Conservation (phyloP, 2,329 filamentous ascomycete genomes). For the Botrytis fragariae region DNA sequence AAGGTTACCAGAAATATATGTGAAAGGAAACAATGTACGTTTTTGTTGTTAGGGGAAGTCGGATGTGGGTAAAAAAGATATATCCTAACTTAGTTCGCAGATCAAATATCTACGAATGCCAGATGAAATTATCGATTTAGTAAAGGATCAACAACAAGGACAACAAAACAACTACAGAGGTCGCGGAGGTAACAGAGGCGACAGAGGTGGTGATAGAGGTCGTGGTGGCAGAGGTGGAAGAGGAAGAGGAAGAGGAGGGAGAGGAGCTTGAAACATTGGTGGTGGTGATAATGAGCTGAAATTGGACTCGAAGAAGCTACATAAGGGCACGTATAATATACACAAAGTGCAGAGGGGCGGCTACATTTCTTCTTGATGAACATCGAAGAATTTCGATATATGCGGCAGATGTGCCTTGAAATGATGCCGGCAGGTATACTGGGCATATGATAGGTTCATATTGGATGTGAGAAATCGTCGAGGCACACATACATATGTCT, state of each 20-base stretch:
- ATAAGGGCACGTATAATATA: background rate
- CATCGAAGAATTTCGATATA: background rate
- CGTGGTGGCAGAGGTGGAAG: conserved; percentile 34
- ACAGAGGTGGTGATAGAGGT: conserved; percentile 44
- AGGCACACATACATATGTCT: background rate
- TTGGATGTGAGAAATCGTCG: background rate
- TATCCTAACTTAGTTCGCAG: conserved; percentile 40
- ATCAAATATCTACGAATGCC: conserved; percentile 98
- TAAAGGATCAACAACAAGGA: conserved; percentile 75
- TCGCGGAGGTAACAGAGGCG: conserved; percentile 59
- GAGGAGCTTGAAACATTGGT: conserved; percentile 28
- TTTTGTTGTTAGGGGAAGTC: background rate
- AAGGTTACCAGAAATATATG: conserved; percentile 88
- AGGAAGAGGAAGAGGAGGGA: conserved; percentile 26
- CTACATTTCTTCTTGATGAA: background rate
- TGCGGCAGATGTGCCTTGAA: background rate
- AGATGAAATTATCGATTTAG: conserved; percentile 92
- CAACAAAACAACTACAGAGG: conserved; percentile 55
- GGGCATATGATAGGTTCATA: conserved; percentile 4
- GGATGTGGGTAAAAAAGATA: fast-evolving
- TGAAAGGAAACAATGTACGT: conserved; percentile 90
- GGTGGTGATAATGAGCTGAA: background rate
- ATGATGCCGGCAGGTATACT: background rate
- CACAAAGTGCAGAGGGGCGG: background rate
- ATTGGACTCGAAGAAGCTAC: background rate